Base-by-base conservation (phyloP, 306 rosid species). In the Cicer pinnatifidum region DNA sequence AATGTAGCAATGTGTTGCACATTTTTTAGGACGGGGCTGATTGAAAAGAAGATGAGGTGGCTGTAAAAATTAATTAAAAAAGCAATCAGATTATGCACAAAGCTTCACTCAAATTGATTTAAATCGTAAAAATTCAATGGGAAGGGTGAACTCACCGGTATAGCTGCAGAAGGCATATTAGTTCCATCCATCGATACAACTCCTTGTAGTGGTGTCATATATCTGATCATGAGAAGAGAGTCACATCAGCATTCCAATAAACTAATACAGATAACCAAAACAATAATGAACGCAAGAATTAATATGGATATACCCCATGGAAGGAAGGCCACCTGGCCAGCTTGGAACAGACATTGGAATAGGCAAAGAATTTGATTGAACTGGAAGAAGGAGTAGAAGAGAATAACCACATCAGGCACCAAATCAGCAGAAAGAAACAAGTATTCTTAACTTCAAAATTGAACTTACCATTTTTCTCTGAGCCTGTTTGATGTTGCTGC, bases 1-100 rank as follows among this genome's bases (percentile, higher is more conserved):
- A 86, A 95, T 83, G 90, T 92, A 86, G 86, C 80, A 92, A 78
- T 95, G 99, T 16, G 99, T 95, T 19, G 97, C 93, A 63, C 99
- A 95, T 75, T 91, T 85, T 85, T 92, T 91, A 0, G 90, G 97
- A 78, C 97, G 87, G 20, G 97, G 93, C 73, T 92, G 99, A 38
- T 82, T 85, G 20, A 92, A 87, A 45, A 90, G 86, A 40, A 86
- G 85, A 44, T 89, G 89, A 0, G 91, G 91, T 1, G 93, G 89
- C 99, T 92, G 92, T 7, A 62, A 37, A 72, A 69, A 63, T 7
- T 6, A 9, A 54, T 57, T 7, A 43, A 28, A 6, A 11, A 28
- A 40, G 51, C 54, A 73, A 39, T 7, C 23, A 9, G 5, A 19
- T 37, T 9, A n/a, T 10, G 13, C 43, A 50, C 11, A 28, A 65